Evolutionary conservation across 2,329 filamentous ascomycete species (phyloP), one percentile per base, ranked within the genome.

Genomic region (Fonsecaea monophora): DNA sequence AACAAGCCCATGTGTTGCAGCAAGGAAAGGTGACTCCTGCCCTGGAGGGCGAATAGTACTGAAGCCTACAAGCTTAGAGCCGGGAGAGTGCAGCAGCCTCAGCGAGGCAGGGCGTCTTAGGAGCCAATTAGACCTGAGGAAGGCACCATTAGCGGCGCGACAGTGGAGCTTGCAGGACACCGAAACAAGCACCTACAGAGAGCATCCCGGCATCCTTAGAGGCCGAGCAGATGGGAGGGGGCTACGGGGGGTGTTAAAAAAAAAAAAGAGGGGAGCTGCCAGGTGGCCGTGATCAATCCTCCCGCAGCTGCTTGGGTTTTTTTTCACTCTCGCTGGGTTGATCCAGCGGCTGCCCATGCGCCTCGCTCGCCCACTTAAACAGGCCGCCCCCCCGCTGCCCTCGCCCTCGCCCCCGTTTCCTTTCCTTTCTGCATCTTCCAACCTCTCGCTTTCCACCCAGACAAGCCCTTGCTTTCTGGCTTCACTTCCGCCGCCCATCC

Each of bases 401-500:
- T 48, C 58, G 25, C 34, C 42, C 42, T 32, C 40, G 35, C 58
- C 53, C 62, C 50, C 32, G 18, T 60, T 42, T 64, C 60, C 34
- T 50, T 58, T 38, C 53, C 45, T 55, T 50, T 59, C 50, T 42
- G 30, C 53, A 50, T 64, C 61, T 57, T 64, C 60, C 63, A 48
- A 55, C 40, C 55, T 60, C 60, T 65, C 30, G 56, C 45, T 37
- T 66, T 57, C 25, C 59, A 53, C 60, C 53, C 63, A 54, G 12
- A 37, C 34, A 25, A 18, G 40, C 40, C 40, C 13, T 25, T n/a
- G 45, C 55, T 38, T 37, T 53, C 34, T 66, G n/a, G 37, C 56
- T 48, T 45, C 54, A 34, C 38, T 55, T 25, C 50, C 25, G 56
- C 62, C 53, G 86, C 76, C 83, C 81, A 74, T 83, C 83, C 64